Evolutionary conservation across 495 filamentous ascomycete genomes (phyloP).

Genomic region (Talaromyces trachyspermus): DNA sequence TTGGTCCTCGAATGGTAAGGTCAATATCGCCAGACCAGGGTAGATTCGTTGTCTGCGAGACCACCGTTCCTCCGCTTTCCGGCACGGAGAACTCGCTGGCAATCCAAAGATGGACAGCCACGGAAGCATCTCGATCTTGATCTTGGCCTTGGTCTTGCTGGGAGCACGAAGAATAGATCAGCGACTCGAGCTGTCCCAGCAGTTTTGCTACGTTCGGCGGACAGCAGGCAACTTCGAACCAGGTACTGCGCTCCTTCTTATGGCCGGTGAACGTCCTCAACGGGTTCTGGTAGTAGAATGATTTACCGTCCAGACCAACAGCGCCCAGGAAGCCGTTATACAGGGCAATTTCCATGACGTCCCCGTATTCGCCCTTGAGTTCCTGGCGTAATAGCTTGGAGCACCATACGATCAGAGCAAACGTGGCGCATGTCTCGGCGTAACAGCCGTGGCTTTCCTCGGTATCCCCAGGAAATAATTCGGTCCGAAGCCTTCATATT

Average conservation of each 20-base stretch:
- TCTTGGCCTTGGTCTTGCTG: too few relatives aligned
- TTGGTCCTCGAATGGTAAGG: constrained; percentile 26
- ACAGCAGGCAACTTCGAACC: constrained; percentile 53
- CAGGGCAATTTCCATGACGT: constrained; percentile 52
- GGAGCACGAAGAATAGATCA: constrained; percentile 6
- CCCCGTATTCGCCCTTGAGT: constrained; percentile 43
- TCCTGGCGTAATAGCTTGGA: constrained; percentile 18
- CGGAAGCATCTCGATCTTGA: too few relatives aligned
- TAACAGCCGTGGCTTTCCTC: constrained; percentile 56
- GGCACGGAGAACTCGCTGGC: constrained; percentile 35
- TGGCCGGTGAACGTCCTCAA: neutral
- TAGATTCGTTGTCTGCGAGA: constrained; percentile 46
- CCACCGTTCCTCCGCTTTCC: constrained; percentile 25
- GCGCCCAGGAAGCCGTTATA: constrained; percentile 54
- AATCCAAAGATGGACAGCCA: constrained; percentile 48
- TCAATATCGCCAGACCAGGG: constrained; percentile 46
- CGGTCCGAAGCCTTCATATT: constrained; percentile 56
- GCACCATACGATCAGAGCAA: constrained; percentile 49
- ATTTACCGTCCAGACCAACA: constrained; percentile 28
- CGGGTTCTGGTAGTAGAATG: constrained; percentile 6
- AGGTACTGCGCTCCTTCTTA: constrained; percentile 34
- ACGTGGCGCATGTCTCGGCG: constrained; percentile 53
- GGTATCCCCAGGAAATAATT: constrained; percentile 51
- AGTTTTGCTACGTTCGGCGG: constrained; percentile 49
- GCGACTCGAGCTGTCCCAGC: constrained; percentile 32